A percentile compares a stretch with the other conserved stretches of the same genome.
Evolutionary conservation across 78 protist species (phyloP).

Genomic region (Paulinella micropora): DNA sequence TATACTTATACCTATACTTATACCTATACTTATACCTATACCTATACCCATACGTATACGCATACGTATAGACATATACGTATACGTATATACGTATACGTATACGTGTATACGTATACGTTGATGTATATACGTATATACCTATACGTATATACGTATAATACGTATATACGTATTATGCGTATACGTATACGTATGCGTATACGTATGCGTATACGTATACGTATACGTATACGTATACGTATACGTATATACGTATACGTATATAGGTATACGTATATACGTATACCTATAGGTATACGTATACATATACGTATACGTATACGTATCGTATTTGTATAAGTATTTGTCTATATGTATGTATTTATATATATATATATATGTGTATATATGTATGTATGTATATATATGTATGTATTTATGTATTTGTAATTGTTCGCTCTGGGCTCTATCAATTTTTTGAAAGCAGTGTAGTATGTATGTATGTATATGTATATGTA

Average conservation of each 20-base stretch:
- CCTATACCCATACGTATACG: no score
- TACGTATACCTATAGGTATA: neutral
- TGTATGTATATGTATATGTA: neutral
- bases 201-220: neutral
- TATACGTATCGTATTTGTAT: neutral
- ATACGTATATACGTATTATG: neutral
- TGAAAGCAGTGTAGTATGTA: neutral
- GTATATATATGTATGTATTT: neutral
- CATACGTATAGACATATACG: no score
- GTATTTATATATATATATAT: neutral
- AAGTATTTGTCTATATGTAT: neutral
- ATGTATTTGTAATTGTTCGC: neutral
- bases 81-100: neutral
- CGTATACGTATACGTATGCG: neutral
- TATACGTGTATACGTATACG: neutral
- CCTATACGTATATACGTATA: neutral
- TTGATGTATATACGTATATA: neutral
- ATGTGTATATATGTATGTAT: neutral
- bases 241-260: neutral
- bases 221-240: neutral
- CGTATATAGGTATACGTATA: neutral
- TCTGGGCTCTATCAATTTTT: neutral
- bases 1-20: no score
- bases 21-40: no score
- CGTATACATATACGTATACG: neutral